Conservation (phyloP, 208 protist species). For the Borovskyia barvae region DNA sequence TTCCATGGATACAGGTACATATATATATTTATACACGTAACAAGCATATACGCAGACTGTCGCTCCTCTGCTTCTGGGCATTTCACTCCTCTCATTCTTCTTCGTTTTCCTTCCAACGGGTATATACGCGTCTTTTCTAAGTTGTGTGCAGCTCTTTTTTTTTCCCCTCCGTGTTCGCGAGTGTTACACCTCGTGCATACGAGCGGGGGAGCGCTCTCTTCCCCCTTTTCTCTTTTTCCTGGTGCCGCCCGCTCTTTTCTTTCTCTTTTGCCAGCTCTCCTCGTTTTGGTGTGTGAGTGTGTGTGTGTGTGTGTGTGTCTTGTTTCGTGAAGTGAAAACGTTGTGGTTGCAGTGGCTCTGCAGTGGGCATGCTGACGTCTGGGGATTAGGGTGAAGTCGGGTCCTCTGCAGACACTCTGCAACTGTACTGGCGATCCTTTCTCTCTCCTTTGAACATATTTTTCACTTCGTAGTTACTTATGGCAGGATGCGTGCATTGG, state of each 20-base stretch:
- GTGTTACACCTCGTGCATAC: too few species aligned
- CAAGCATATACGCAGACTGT: too few species aligned
- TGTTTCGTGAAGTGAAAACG: background rate
- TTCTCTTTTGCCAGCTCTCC: constrained; percentile 6
- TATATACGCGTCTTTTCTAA: background rate
- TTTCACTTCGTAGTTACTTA: too few species aligned
- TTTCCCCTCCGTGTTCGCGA: constrained; percentile 1
- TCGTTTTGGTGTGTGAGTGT: background rate
- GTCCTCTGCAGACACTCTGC: too few species aligned
- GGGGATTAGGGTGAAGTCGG: too few species aligned
- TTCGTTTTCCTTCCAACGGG: background rate
- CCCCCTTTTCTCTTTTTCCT: background rate
- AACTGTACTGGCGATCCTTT: too few species aligned
- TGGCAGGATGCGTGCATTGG: too few species aligned
- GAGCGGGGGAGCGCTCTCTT: background rate
- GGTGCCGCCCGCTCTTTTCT: background rate
- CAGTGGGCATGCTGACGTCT: too few species aligned
- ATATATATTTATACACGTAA: constrained; percentile 13
- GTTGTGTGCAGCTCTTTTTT: background rate
- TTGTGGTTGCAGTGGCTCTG: too few species aligned
- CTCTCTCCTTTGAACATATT: too few species aligned
- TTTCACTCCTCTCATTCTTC: background rate
- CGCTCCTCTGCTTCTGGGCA: too few species aligned
- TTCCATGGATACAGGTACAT: background rate
- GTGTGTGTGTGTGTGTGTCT: constrained; percentile 3